Evolutionary conservation across 306 rosid genomes (phyloP).

Genomic region (Albizia julibrissin): DNA sequence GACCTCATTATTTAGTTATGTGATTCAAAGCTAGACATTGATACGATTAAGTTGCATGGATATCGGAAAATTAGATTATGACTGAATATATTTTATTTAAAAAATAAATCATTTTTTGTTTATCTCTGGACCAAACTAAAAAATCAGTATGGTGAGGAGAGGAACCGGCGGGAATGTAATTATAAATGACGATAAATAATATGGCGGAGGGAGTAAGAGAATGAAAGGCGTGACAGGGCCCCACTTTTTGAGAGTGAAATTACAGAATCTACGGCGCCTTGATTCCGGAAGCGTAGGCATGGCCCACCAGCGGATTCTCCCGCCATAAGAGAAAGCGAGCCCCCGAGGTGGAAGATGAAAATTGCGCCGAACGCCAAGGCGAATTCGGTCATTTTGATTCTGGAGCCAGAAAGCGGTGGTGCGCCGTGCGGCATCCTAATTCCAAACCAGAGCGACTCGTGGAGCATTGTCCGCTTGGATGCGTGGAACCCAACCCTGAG

Average conservation of each 20-base stretch:
- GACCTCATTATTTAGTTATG: too few relatives aligned
- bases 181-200: too few relatives aligned
- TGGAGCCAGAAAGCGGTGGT: background rate
- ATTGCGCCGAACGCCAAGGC: background rate
- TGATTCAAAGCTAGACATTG: too few relatives aligned
- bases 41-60: too few relatives aligned
- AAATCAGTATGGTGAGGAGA: background rate
- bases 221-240: background rate
- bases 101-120: too few relatives aligned
- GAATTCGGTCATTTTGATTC: background rate
- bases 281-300: background rate
- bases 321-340: background rate
- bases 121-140: background rate
- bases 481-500: background rate
- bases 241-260: background rate
- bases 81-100: too few relatives aligned
- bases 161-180: background rate
- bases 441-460: constrained; percentile 10
- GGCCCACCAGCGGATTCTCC: background rate
- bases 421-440: too few relatives aligned
- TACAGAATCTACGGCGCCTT: constrained; percentile 6
- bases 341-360: background rate
- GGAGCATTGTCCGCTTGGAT: background rate
- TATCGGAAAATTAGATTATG: too few relatives aligned
- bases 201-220: too few relatives aligned